Base-by-base conservation (phyloP, 2,329 filamentous ascomycete species). In the Bimuria novae-zelandiae region DNA sequence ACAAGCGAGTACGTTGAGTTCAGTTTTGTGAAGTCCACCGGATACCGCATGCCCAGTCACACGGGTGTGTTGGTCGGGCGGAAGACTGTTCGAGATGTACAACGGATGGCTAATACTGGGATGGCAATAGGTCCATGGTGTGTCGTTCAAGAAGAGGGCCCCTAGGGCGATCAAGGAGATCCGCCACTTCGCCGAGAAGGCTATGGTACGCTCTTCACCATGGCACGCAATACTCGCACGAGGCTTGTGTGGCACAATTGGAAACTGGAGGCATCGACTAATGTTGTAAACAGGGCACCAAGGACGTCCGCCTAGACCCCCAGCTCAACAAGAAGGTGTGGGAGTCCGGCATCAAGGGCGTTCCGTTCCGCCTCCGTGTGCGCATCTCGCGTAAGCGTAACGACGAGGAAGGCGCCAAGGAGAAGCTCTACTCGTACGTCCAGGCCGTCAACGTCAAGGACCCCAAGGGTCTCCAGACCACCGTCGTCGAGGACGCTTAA, bases 271-370 rank as follows among this genome's bases (percentile, higher is more conserved):
- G 5, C 7, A 27, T n/a, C 22, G 23, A 53, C 56, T 69, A 66
- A 65, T 50, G 21, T 49, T 45, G 55, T 51, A 25, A 47, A 55
- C 70, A 99, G 94, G 93, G 93, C 77, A 99, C 94, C 82, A 81
- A 85, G 75, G 94, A 99, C 78, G 94, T 99, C 82, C 94, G 94
- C 74, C 82, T 99, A 77, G 94, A 99, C 86, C 94, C 94, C 76
- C 89, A 94, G 83, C 84, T 99, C 76, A 99, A 99, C 89, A 99
- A 99, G 90, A 97, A 99, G 87, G 93, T 99, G 79, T 99, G 94
- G 94, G 94, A 99, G 83, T 84, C 89, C 76, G 94, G 94, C 80
- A 88, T 99, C 85, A 99, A 97, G 90, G 95, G 94, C 76, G 92
- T 97, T 69, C 91, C 93, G 70, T 97, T 89, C 89, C 89, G 95